Base-by-base conservation (phyloP, 2,329 filamentous ascomycete genomes). In the Botrytis porri region DNA sequence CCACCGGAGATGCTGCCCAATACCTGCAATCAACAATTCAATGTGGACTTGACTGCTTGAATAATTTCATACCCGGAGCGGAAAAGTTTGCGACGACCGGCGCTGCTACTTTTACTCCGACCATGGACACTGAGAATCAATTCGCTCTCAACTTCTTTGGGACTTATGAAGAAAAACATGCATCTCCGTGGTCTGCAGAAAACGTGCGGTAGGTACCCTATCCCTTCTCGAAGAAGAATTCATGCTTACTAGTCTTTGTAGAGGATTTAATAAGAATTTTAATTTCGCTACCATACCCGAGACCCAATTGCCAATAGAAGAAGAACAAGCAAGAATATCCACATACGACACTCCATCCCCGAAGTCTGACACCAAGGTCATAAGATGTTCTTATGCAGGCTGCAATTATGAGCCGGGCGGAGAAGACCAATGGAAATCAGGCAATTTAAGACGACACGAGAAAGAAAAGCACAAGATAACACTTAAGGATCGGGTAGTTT, bases 371-470 rank as follows among this genome's bases (percentile, higher is more conserved):
- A 29, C 1, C 22, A 32, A 39, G 9, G 12, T n/a, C 35, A 29
- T 57, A 18, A 67, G 57, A 18, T 67, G 65, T 5, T 18, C 18
- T 20, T 32, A 57, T 41, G 54, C 57, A 41, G 70, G 67, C 29
- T 79, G 77, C 59, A 62, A 48, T 25, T 77, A 79, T 64, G 51
- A 73, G 6, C 76, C 77, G 9, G 66, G 61, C 4, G 79, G 79
- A 29, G 72, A 77, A 61, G 73, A 79, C 14, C 76, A 76, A 69
- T 80, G 78, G 78, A 79, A 77, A 73, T 65, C 67, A 12, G 79
- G 77, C 1, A 80, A 80, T 35, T 69, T 80, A 4, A 74, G 74
- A 9, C 72, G 78, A 6, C 78, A 79, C 54, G 76, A 76, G 37
- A 73, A 74, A 22, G 78, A 75, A 4, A 77, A 77, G 39, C 78